Conservation (phyloP, 305 asterid species). For the Solanum hybrid region DNA sequence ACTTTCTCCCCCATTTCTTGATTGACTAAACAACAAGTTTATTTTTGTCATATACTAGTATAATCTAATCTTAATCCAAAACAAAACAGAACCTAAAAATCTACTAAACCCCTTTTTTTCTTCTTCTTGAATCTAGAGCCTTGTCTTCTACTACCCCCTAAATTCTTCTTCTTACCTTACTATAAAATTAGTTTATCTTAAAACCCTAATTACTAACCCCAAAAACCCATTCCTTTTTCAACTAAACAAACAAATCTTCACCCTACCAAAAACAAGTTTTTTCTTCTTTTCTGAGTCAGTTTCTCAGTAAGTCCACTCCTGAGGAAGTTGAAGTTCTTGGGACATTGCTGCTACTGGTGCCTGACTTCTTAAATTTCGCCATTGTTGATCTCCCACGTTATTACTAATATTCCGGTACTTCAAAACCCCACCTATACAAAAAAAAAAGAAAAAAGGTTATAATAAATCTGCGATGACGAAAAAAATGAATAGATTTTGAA, state of each 20-base stretch:
- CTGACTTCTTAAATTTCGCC: conserved; percentile 9
- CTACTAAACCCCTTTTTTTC: background rate
- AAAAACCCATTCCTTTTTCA: background rate
- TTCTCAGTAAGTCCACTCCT: conserved; percentile 25
- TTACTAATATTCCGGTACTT: background rate
- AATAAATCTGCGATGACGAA: background rate
- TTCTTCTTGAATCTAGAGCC: background rate
- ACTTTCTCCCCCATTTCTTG: background rate
- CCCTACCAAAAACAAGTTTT: background rate
- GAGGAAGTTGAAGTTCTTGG: conserved; percentile 37
- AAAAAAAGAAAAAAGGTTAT: no score
- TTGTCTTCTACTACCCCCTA: background rate
- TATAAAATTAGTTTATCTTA: background rate
- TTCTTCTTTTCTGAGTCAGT: conserved; percentile 15
- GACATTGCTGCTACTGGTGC: background rate
- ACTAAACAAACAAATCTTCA: background rate
- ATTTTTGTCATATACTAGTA: background rate
- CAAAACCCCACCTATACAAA: conserved; percentile 2
- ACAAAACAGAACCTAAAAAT: background rate
- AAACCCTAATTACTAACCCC: background rate
- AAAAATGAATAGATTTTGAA: background rate
- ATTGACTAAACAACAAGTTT: background rate
- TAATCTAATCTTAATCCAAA: background rate
- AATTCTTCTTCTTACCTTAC: background rate
- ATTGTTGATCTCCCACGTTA: conserved; percentile 17